Evolutionary conservation across 73 alveolate species (phyloP), one percentile per base, ranked within the genome.

Genomic region (Tetrahymena borealis): DNA sequence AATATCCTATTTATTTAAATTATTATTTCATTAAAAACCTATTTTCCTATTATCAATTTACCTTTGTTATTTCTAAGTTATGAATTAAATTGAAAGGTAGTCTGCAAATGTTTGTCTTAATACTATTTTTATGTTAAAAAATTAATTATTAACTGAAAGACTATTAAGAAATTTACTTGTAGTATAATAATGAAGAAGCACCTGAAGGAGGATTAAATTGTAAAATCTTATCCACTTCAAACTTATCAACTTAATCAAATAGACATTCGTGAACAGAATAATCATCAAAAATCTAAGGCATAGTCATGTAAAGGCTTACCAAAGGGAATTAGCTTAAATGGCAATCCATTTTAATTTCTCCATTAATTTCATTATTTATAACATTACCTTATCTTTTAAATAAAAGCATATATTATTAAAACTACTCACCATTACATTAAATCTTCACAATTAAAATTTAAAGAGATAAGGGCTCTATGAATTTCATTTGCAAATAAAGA

Each of bases 301-400:
- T 90, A 39, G 90, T 79, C 42, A 93, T 79, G 24, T 79, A 93
- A 16, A 93, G 93, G 39, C 38, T 79, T 32, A 93, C 90, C 39
- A 79, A 91, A 31, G 95, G 95, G 3, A 38, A n/a, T 38, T 92
- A 91, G 28, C 93, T 79, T 40, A 93, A 33, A 35, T 93, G 90
- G 32, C 95, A 93, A 39, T 93, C 95, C 28, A 93, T 92, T 93
- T 93, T 93, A 42, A 93, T 93, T 38, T 93, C 95, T 38, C 95
- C 95, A 90, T 93, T 93, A 42, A 93, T 93, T 20, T 93, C 95
- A 18, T 93, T 92, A 85, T 79, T 39, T 8, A 93, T 40, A 13
- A 78, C 40, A 40, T 40, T 79, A 1, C 95, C 95, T 79, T 93
- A 39, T 40, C 91, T n/a, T n/a, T n/a, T n/a, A n/a, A n/a, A n/a